Evolutionary conservation across 306 rosid species (phyloP).

Genomic region (Cicer arietinum): DNA sequence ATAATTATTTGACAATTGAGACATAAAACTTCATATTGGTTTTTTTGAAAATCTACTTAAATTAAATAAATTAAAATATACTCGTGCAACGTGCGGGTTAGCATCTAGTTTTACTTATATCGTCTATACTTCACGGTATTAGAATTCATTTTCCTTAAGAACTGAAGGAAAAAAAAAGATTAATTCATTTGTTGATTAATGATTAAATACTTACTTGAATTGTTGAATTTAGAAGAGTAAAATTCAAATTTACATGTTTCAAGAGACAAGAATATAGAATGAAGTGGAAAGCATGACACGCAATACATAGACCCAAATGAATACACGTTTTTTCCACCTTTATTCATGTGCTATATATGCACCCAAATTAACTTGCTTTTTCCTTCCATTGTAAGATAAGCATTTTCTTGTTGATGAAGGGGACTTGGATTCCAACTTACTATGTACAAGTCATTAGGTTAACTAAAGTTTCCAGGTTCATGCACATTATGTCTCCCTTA

Average conservation of each 20-base stretch:
- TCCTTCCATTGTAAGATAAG: slow-evolving; percentile 42
- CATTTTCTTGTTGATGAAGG: slow-evolving; percentile 45
- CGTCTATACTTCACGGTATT: too few species aligned
- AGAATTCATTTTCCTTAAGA: too few species aligned
- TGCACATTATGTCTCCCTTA: background rate
- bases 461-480: background rate
- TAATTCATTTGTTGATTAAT: too few species aligned
- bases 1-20: too few species aligned
- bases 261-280: slow-evolving; percentile 4
- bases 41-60: too few species aligned
- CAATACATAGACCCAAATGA: background rate
- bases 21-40: too few species aligned
- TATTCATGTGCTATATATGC: background rate
- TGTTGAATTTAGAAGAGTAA: background rate
- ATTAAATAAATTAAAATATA: too few species aligned
- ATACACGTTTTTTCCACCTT: background rate
- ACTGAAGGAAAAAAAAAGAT: too few species aligned
- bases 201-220: background rate
- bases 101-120: too few species aligned
- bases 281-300: slow-evolving; percentile 36
- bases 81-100: too few species aligned
- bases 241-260: background rate
- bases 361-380: slow-evolving; percentile 1
- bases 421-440: slow-evolving; percentile 38
- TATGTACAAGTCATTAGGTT: slow-evolving; percentile 6